phyloP scores from a whole-genome alignment of 208 protist genomes.

The Trichomonas vaginalis region DNA sequence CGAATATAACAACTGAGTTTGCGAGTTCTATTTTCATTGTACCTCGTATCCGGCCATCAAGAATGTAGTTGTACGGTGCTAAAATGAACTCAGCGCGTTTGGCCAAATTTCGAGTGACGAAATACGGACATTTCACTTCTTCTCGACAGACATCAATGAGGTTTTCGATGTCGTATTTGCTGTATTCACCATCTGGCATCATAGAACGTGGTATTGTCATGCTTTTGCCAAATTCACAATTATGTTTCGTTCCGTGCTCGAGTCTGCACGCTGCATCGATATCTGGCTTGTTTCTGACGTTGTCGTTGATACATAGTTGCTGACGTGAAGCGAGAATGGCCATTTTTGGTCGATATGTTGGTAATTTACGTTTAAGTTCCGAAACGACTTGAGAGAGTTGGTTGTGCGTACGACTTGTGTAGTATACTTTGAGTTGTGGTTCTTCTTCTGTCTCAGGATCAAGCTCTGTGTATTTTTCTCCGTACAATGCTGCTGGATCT shows the following conservation, averaged over 20 bases:
- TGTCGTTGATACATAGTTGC: background rate
- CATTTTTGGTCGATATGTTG: background rate
- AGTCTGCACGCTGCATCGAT: background rate
- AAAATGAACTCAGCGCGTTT: background rate
- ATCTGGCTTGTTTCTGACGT: background rate
- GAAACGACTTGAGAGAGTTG: background rate
- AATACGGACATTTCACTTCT: background rate
- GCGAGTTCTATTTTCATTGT: background rate
- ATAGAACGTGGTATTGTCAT: background rate
- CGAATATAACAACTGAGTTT: background rate
- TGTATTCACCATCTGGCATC: background rate
- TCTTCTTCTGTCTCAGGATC: background rate
- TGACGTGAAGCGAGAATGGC: background rate
- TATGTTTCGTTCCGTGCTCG: background rate
- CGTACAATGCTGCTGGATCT: background rate
- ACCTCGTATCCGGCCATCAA: background rate
- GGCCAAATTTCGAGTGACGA: background rate
- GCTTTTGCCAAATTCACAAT: background rate
- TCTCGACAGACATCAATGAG: background rate
- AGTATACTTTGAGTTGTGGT: background rate
- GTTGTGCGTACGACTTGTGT: background rate
- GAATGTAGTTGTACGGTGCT: background rate
- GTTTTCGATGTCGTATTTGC: background rate
- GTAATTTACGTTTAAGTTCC: background rate
- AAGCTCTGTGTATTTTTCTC: background rate